Evolutionary conservation across 306 rosid genomes (phyloP).

Genomic region (Glycine tomentella): DNA sequence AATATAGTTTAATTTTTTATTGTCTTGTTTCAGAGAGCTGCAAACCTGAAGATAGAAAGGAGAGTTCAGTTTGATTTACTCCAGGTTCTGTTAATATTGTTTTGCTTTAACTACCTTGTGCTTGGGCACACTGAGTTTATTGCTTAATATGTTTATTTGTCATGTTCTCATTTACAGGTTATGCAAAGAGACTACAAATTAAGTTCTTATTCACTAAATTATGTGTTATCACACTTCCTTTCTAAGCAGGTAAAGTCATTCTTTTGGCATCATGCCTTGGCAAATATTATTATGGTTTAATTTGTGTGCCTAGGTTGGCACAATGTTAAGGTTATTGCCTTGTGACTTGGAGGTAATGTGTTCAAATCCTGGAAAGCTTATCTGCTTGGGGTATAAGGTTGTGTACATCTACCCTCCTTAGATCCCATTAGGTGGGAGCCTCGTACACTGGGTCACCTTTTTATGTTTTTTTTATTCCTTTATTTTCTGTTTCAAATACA

Average conservation of each 20-base stretch:
- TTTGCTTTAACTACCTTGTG: constrained; percentile 45
- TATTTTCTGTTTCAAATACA: too few species aligned
- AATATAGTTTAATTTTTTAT: constrained; percentile 32
- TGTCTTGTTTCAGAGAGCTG: constrained; percentile 76
- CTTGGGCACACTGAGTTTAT: constrained; percentile 23
- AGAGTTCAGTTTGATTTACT: constrained; percentile 98
- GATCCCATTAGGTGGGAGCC: too few species aligned
- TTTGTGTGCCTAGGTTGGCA: too few species aligned
- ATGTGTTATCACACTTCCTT: constrained; percentile 95
- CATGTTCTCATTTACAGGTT: constrained; percentile 58
- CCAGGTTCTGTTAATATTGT: constrained; percentile 65
- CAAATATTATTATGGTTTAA: too few species aligned
- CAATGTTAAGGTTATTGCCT: neutral
- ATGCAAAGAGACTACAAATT: constrained; percentile 93
- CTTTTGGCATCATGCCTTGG: constrained; percentile 32
- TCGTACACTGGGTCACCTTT: too few species aligned
- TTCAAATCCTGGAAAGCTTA: constrained; percentile 6
- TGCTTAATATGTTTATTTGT: constrained; percentile 39
- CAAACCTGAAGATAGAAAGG: constrained; percentile 78
- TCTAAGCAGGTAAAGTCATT: constrained; percentile 81
- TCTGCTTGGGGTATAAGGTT: too few species aligned
- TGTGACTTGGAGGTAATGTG: neutral
- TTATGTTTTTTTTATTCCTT: too few species aligned
- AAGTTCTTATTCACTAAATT: constrained; percentile 96
- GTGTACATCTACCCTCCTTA: too few species aligned